phyloP scores from a whole-genome alignment of 441 rosid species.

The Eruca vesicaria region DNA sequence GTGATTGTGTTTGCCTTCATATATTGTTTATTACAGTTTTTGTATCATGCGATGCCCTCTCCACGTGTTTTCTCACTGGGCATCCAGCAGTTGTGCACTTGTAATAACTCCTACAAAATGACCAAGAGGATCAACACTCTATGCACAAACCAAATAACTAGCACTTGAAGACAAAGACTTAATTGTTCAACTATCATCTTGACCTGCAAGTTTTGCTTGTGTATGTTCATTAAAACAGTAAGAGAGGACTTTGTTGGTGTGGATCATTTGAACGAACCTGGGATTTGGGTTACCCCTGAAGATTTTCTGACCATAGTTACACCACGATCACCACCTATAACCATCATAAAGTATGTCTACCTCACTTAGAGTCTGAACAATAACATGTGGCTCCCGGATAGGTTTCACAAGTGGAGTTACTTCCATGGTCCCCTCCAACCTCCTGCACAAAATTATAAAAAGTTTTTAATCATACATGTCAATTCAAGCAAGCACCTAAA shows the following conservation, averaged over 20 bases:
- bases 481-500: conserved; percentile 10
- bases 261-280: conserved; percentile 48
- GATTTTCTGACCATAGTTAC: conserved; percentile 82
- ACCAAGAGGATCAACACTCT: not conserved
- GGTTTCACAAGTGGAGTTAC: conserved; percentile 93
- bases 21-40: conserved; percentile 97
- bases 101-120: conserved; percentile 85
- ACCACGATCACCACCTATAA: not conserved
- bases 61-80: conserved; percentile 95
- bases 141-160: not conserved
- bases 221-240: no score
- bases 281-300: conserved; percentile 99
- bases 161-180: conserved; percentile 7
- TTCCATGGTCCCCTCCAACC: conserved; percentile 74
- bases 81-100: conserved; percentile 92
- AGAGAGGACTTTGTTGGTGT: no score
- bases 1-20: conserved; percentile 97
- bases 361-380: conserved; percentile 95
- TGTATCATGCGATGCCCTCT: conserved; percentile 97
- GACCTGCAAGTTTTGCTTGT: not conserved
- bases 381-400: conserved; percentile 96
- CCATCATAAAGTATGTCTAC: conserved; percentile 75
- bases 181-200: conserved; percentile 1
- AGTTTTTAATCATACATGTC: not conserved
- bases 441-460: conserved; percentile 52